Conservation (phyloP, 2,329 filamentous ascomycete species). For the Beauveria sp. region DNA sequence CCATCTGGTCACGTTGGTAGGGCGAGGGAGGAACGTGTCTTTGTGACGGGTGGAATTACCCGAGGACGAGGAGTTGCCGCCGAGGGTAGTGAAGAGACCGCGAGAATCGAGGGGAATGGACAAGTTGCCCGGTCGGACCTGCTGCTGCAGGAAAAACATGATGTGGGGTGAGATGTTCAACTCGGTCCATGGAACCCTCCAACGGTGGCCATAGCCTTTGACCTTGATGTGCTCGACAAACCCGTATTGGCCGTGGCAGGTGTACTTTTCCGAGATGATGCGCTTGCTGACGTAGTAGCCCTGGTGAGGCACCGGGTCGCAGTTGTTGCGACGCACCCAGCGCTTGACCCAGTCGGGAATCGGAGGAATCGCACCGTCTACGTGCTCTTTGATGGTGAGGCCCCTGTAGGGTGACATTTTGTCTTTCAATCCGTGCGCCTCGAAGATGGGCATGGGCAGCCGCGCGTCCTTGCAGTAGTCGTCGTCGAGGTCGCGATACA, state of each 20-base stretch:
- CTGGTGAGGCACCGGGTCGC: not conserved
- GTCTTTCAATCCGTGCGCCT: slow-evolving; percentile 41
- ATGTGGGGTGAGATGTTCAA: not conserved
- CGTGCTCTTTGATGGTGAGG: slow-evolving; percentile 13
- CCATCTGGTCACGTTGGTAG: not conserved
- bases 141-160: not conserved
- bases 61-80: not conserved
- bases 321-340: slow-evolving; percentile 10
- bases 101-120: not conserved
- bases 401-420: slow-evolving; percentile 36
- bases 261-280: not conserved
- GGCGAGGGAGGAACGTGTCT: too few species aligned
- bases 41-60: too few species aligned
- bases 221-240: not conserved
- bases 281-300: not conserved
- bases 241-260: not conserved
- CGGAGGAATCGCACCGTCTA: not conserved
- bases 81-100: not conserved
- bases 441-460: slow-evolving; percentile 33
- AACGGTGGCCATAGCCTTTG: not conserved
- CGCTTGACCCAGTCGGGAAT: slow-evolving; percentile 1
- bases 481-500: slow-evolving; percentile 11
- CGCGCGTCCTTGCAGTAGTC: slow-evolving; percentile 28
- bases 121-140: not conserved
- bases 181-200: not conserved